A percentile compares a stretch with the other conserved stretches of the same genome.
Conservation (phyloP, 1,284 basidiomycete species). For the Cerioporus squamosus region DNA sequence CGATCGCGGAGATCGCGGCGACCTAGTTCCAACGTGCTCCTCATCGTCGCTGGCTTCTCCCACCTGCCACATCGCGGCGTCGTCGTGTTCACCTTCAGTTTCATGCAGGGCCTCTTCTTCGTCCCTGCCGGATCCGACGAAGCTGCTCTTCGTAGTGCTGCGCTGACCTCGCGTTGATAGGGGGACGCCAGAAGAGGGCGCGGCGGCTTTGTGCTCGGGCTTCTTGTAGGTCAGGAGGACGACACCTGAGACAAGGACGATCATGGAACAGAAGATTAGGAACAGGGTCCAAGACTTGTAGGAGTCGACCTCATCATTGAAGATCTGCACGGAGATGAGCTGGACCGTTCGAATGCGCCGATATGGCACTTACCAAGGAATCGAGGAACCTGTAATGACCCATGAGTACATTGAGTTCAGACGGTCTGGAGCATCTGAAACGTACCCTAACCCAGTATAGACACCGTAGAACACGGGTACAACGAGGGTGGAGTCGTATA, state of each 20-base stretch:
- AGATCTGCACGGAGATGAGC: conserved; percentile 45
- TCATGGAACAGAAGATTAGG: conserved; percentile 84
- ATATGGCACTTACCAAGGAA: conserved; percentile 49
- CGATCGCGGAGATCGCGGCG: neutral
- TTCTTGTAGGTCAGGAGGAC: conserved; percentile 86
- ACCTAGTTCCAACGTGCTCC: conserved; percentile 31
- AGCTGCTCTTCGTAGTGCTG: conserved; percentile 17
- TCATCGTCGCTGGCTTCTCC: conserved; percentile 70
- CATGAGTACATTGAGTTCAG: neutral
- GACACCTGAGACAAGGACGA: conserved; percentile 85
- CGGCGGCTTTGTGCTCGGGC: conserved; percentile 51
- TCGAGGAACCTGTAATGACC: conserved; percentile 57
- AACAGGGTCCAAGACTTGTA: conserved; percentile 88
- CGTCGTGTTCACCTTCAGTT: conserved; percentile 44
- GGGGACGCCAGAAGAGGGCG: conserved; percentile 11
- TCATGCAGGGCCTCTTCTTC: conserved; percentile 43
- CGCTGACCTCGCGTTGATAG: conserved; percentile 20
- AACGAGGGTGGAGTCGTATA: conserved; percentile 78
- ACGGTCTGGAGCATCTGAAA: neutral
- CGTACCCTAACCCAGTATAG: conserved; percentile 66
- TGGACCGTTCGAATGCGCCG: neutral
- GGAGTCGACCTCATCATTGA: conserved; percentile 81
- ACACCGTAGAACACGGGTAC: conserved; percentile 77
- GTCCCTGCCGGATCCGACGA: conserved; percentile 23
- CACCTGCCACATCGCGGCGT: conserved; percentile 63